Evolutionary conservation across 179 eudicot genomes (phyloP), one percentile per base, ranked within the genome.

Genomic region (Silene noctiflora): DNA sequence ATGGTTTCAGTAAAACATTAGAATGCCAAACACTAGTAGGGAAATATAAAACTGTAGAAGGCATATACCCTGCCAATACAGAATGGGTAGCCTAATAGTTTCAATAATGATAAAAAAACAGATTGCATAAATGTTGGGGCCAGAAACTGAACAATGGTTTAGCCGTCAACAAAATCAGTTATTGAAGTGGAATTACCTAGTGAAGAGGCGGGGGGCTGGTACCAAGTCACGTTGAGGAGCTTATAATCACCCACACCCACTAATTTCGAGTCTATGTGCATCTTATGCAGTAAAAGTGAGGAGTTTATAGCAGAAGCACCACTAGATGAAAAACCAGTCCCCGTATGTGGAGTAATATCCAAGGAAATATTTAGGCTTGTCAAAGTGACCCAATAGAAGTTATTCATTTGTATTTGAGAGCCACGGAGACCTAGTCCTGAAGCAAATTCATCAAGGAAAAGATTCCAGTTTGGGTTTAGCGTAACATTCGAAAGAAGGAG

Each of bases 161-260:
- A 35, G 61, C 39, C 20, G 55, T 53, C 67, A 67, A 67, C 2
- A 72, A 60, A 35, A 62, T 20, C n/a, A 69, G 72, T 69, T 42
- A 55, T 63, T 31, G 67, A 62, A 2, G 69, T 51, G 67, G 65
- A 83, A 78, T 81, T 85, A 91, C 98, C 96, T 78, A 86, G 90
- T 67, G 93, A 88, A 62, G 88, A 89, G 76, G 87, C 86, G 29
- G 87, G 88, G 22, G 95, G 88, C 84, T 87, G 87, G 84, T 87
- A 93, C 98, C 94, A 91, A 39, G 98, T 92, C 48, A 93, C 59
- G 83, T 89, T 92, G 72, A 94, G 91, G 84, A 94, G 91, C 80
- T 84, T 80, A 83, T 94, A 94, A 73, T 86, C 97, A 76, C 91
- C 91, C 76, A 93, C 96, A 65, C 96, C 93, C 62, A 88, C 91